These are phyloP conservation scores for Citrus trifoliata DNA, from an alignment of 345 rosid species.

Conservation along the genomic window DNA sequence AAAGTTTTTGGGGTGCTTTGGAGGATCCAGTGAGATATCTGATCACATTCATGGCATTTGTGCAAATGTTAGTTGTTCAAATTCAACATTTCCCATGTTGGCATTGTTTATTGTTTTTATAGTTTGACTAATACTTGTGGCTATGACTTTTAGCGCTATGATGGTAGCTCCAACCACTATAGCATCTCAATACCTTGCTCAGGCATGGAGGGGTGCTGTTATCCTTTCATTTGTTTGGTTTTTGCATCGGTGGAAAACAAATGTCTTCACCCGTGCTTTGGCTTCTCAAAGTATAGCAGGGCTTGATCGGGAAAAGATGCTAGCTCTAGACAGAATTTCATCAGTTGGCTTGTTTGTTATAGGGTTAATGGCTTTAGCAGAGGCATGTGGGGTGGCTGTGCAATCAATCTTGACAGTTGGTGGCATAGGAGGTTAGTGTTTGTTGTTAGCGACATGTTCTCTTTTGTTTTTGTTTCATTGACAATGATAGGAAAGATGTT, in stretches of 20 bases:
- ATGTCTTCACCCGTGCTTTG: conserved; percentile 55
- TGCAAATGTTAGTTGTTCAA: conserved; percentile 57
- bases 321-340: conserved; percentile 73
- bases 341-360: conserved; percentile 78
- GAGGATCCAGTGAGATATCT: conserved; percentile 89
- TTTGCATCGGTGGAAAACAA: conserved; percentile 83
- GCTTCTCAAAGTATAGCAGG: conserved; percentile 38
- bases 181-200: conserved; percentile 66
- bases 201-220: conserved; percentile 71
- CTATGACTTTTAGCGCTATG: conserved; percentile 48
- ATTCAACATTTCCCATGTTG: background rate
- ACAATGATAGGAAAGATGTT: background rate
- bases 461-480: background rate
- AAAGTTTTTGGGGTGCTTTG: conserved; percentile 83
- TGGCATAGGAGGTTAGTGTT: conserved; percentile 81
- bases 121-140: background rate
- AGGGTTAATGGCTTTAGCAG: conserved; percentile 83
- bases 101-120: background rate
- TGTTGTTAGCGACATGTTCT: background rate
- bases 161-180: conserved; percentile 89
- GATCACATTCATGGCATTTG: conserved; percentile 74
- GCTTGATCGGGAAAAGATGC: conserved; percentile 58
- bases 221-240: conserved; percentile 85
- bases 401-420: conserved; percentile 92
- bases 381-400: conserved; percentile 96